Percentiles rank a stretch among this genome's conserved stretches.
Conservation (phyloP, 306 rosid species). For the Rosa multiflora region DNA sequence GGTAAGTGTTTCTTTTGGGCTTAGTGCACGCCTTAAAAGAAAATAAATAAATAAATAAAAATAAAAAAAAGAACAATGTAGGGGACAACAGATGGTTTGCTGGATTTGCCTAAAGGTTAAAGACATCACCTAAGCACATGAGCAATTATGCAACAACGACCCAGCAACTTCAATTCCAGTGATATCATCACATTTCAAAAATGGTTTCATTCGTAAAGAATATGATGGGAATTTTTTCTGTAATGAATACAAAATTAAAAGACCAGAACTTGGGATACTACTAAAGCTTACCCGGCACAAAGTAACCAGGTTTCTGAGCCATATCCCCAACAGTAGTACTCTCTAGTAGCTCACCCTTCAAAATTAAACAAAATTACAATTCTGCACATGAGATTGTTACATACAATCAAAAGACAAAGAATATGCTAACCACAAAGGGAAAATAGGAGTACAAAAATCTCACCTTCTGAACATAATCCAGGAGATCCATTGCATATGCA, state of each 20-base stretch:
- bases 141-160: slow-evolving; percentile 1
- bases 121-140: slow-evolving; percentile 1
- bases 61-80: not conserved
- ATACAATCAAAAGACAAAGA: slow-evolving; percentile 42
- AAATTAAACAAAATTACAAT: slow-evolving; percentile 58
- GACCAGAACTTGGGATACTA: slow-evolving; percentile 19
- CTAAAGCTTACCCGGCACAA: slow-evolving; percentile 78
- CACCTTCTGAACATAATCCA: slow-evolving; percentile 90
- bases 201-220: not conserved
- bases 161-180: not conserved
- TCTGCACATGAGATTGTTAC: slow-evolving; percentile 56
- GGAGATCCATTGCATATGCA: slow-evolving; percentile 97
- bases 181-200: not conserved
- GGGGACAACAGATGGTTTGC: not conserved
- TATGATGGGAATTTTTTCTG: not conserved
- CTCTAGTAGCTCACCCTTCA: slow-evolving; percentile 94
- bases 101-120: not conserved
- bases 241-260: not conserved
- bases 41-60: too few relatives aligned
- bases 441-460: slow-evolving; percentile 27
- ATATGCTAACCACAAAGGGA: slow-evolving; percentile 19
- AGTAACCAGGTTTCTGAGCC: slow-evolving; percentile 37
- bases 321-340: slow-evolving; percentile 80
- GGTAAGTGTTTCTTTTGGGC: not conserved
- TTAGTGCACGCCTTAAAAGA: not conserved